Evolutionary conservation across 306 rosid genomes (phyloP), one percentile per base, ranked within the genome.

Genomic region (Quercus gilva): DNA sequence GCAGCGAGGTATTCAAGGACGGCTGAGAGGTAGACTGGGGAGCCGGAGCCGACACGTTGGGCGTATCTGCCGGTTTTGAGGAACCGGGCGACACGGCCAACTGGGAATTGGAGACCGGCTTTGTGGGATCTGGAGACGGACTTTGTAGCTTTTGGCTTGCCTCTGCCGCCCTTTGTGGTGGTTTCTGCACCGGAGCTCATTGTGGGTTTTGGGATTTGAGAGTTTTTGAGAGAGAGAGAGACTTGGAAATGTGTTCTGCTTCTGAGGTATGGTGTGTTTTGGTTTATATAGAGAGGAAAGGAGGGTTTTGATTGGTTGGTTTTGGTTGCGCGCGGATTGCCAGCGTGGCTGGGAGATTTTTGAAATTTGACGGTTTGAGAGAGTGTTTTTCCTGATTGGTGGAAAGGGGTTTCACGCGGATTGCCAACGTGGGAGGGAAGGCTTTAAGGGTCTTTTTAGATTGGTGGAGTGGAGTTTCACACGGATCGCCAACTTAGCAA

Each of bases 71-170:
- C 98, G 1, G 81, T 70, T 59, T 86, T 94, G 52, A 94, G 97
- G 70, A 83, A 94, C 1, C 98, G 90, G 2, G 94, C 97, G 33
- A 94, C 29, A 0, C 98, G 97, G 14, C 98, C 94, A 4, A 94
- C 97, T 1, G 98, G 98, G n/a, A 94, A 94, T 14, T 94, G 98
- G 1, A 94, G 98, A 12, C 98, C 98, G 2, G 98, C 98, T 74
- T 94, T 94, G 51, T 64, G 29, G 25, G 97, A 91, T 5, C 89
- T 77, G 7, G 97, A 83, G 6, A 91, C 92, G 3, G 98, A 55
- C 26, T 91, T 94, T 45, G 89, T 1, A 1, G 85, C 74, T 77
- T 84, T 89, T 1, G 91, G 26, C 71, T 84, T 91, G 29, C 97
- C 97, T 33, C 94, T 81, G 74, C 96, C 91, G 1, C 97, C 92